These are phyloP conservation scores for Aspergillus pseudoglaucus DNA, from an alignment of 2,329 filamentous ascomycete genomes.

Conservation along the genomic window DNA sequence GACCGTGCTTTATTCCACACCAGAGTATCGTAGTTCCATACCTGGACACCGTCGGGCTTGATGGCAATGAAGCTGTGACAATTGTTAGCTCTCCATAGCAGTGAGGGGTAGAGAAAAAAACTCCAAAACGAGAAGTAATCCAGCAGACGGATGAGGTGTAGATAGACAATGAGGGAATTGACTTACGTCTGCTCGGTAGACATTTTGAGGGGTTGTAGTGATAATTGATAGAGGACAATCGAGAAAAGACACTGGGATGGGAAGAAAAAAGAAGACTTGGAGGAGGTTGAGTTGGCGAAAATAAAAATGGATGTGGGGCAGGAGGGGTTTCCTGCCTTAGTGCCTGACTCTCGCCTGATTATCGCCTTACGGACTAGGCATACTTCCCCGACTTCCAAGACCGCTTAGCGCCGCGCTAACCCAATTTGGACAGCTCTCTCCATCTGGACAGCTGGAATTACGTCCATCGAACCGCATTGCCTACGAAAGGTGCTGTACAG, in stretches of 20 bases:
- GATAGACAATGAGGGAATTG: conserved; percentile 3
- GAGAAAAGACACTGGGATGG: conserved; percentile 17
- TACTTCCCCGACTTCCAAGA: neutral
- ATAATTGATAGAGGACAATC: conserved; percentile 12
- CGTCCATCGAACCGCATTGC: conserved; percentile 7
- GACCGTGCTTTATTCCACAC: conserved; percentile 7
- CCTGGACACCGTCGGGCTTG: conserved; percentile 99
- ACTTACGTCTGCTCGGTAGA: conserved; percentile 84
- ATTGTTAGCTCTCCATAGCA: conserved; percentile 25
- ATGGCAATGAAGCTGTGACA: conserved; percentile 90
- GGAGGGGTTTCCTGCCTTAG: conserved; percentile 5
- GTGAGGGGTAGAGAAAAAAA: conserved; percentile 13
- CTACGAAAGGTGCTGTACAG: too few relatives aligned
- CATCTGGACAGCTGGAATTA: conserved; percentile 7
- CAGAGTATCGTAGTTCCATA: conserved; percentile 38
- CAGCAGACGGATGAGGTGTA: conserved; percentile 6
- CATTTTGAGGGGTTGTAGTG: conserved; percentile 49
- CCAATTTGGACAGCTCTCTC: neutral
- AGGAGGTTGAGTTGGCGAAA: conserved; percentile 21
- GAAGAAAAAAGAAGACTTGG: conserved; percentile 11
- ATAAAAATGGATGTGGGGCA: conserved; percentile 20
- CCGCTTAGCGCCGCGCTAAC: neutral
- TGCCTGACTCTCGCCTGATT: neutral
- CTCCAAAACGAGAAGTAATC: conserved; percentile 7
- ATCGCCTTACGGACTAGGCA: neutral